Base-by-base conservation (phyloP, 345 rosid species). In the Pelargonium nanum region DNA sequence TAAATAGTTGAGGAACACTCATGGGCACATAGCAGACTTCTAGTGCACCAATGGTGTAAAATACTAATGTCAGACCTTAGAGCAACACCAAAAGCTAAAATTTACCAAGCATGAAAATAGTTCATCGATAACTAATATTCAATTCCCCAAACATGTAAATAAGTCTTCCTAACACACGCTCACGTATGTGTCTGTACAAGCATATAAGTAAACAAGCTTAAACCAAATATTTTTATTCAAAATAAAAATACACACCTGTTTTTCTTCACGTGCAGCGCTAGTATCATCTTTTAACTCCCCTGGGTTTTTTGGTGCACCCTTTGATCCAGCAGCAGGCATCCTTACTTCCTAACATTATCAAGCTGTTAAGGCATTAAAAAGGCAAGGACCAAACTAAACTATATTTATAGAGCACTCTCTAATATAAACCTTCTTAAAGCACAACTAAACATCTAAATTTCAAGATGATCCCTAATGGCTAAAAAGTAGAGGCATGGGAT, bases 241-340 rank as follows among this genome's bases (percentile, higher is more conserved):
- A 60, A 45, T 30, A 15, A 51, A 57, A n/a, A n/a, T n/a, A n/a
- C 40, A 72, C 63, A 89, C 99, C 92, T 81, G 83, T 65, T 85
- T 93, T 71, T 85, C 99, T 64, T 89, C 97, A 50, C 97, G 93
- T 24, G 90, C 72, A 66, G 93, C 65, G 73, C 74, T 86, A 5
- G 95, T 89, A 63, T 93, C 97, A 68, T 87, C 96, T 66, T 89
- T 93, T 69, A 93, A 67, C 72, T 85, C 90, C 65, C 75, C 81
- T 16, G 80, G 84, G 23, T 72, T 87, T 75, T 89, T 93, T 26
- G 83, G 76, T 16, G 72, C 78, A 23, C 88, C 97, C 75, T 87
- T 93, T 48, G 88, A 71, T 62, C 97, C 96, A 63, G 99, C 96
- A 61, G 99, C 96, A 26, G 97, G 99, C 92, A 93, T 85, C 79